A percentile compares a stretch with the other conserved stretches of the same genome.
These are phyloP conservation scores for Fusarium sp. DNA, from an alignment of 2,329 filamentous ascomycete genomes.

Conservation along the genomic window DNA sequence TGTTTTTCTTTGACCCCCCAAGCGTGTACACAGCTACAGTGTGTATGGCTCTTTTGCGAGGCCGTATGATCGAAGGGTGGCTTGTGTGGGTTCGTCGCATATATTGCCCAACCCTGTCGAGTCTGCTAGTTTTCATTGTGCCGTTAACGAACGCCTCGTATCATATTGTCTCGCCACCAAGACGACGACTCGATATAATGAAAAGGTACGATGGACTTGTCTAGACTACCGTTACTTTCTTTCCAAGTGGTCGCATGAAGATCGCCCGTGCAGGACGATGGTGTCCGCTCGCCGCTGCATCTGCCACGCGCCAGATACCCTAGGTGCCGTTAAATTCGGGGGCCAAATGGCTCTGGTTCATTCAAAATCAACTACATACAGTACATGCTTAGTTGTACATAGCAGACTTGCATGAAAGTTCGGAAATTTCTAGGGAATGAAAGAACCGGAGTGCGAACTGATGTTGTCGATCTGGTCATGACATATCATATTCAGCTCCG, in stretches of 20 bases:
- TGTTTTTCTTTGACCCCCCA: too few relatives aligned
- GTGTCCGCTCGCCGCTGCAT: slow-evolving; percentile 18
- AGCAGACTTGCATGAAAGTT: slow-evolving; percentile 13
- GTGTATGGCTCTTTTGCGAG: slow-evolving; percentile 6
- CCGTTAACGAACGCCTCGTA: not conserved
- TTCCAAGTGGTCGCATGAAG: slow-evolving; percentile 32
- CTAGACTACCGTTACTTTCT: slow-evolving; percentile 1
- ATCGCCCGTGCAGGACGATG: slow-evolving; percentile 31
- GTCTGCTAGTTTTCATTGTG: not conserved
- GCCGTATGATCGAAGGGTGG: not conserved
- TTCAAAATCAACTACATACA: not conserved
- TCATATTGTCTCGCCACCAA: slow-evolving; percentile 15
- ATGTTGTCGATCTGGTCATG: not conserved
- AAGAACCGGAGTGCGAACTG: not conserved
- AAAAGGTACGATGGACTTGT: not conserved
- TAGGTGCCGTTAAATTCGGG: slow-evolving; percentile 24
- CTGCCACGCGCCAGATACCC: slow-evolving; percentile 23
- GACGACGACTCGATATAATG: slow-evolving; percentile 10
- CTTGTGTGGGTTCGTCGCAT: slow-evolving; percentile 12
- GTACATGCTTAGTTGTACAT: not conserved
- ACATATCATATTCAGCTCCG: slow-evolving; percentile 8
- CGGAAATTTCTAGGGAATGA: slow-evolving; percentile 4
- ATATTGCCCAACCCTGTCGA: slow-evolving; percentile 19
- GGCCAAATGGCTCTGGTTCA: slow-evolving; percentile 17
- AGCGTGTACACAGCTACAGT: not conserved